Percentiles rank a stretch among this genome's conserved stretches.
These are phyloP conservation scores for Candida sp. DNA, from an alignment of 1,139 yeast species.

Conservation along the genomic window DNA sequence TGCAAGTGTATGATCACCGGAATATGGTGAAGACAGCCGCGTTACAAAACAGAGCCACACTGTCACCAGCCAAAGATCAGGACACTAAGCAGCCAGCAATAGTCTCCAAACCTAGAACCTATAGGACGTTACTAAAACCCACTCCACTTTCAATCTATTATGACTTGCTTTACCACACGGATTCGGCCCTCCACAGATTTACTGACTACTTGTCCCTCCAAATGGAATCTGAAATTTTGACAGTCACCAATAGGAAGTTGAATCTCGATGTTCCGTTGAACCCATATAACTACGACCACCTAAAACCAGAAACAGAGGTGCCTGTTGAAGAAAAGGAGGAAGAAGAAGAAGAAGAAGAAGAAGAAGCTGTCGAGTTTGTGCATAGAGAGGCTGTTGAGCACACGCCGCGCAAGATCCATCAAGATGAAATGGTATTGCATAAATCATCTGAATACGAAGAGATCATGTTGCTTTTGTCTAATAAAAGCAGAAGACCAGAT, in stretches of 20 bases:
- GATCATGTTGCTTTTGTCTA: conserved; percentile 65
- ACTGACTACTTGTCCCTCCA: conserved; percentile 77
- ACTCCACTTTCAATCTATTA: conserved; percentile 83
- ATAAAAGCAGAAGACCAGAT: conserved; percentile 42
- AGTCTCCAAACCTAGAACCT: conserved; percentile 61
- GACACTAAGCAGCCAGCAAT: conserved; percentile 10
- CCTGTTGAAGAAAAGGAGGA: conserved; percentile 48
- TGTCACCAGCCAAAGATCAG: conserved; percentile 10
- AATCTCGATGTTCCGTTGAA: conserved; percentile 75
- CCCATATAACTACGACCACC: conserved; percentile 57
- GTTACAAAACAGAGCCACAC: conserved; percentile 10
- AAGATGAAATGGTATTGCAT: conserved; percentile 56
- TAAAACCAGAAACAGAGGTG: conserved; percentile 49
- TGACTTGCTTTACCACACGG: conserved; percentile 85
- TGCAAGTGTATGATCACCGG: conserved; percentile 82
- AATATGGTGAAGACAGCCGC: conserved; percentile 28
- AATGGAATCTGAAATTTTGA: conserved; percentile 84
- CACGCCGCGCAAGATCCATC: conserved; percentile 48
- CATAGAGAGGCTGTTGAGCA: conserved; percentile 55
- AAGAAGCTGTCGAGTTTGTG: conserved; percentile 32
- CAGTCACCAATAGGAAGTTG: conserved; percentile 76
- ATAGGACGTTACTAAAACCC: conserved; percentile 78
- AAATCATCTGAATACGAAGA: conserved; percentile 91
- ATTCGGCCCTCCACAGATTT: conserved; percentile 71
- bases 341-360: no score